Evolutionary conservation across 805 yeast genomes (phyloP), one percentile per base, ranked within the genome.

Genomic region (Candida tibetensis): DNA sequence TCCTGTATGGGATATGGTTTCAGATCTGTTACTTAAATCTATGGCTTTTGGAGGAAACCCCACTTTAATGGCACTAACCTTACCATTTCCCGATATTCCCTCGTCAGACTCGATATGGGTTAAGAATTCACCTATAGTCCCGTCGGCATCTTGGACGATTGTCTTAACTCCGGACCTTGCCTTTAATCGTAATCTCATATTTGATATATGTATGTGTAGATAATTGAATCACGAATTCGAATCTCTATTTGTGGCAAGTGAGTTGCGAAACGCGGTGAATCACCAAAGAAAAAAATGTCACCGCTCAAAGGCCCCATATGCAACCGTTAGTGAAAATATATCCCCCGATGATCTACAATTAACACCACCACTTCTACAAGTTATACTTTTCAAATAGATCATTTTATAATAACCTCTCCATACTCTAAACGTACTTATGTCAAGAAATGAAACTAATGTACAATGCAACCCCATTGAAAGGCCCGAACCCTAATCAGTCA

Each of bases 41-140:
- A 81, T 39, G 1, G 58, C 44, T 41, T 65, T 72, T 1, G 85
- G 85, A 1, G 90, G 91, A 51, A 72, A 82, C 2, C 90, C 89
- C 32, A 48, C 58, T 42, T 74, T 72, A 36, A 81, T 54, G 8
- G 44, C 37, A 4, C 25, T 15, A 2, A 57, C 40, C 5, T 12
- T n/a, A 7, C 21, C 32, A 2, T 15, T 19, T 4, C 22, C 33
- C 25, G 21, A 37, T 22, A 53, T 42, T 8, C 42, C 46, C 19
- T 32, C 39, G 22, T 50, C 36, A 30, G 27, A 29, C 17, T 36
- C 28, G 5, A 44, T 32, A 9, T 34, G 27, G 10, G 28, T 14
- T 12, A 44, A 28, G 18, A 44, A 37, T 9, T 25, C 29, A 9
- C 17, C 17, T 8, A 36, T 30, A 1, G 32, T 29, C n/a, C 29